Conservation (phyloP, 2,329 filamentous ascomycete genomes). For the Talaromyces sp. region DNA sequence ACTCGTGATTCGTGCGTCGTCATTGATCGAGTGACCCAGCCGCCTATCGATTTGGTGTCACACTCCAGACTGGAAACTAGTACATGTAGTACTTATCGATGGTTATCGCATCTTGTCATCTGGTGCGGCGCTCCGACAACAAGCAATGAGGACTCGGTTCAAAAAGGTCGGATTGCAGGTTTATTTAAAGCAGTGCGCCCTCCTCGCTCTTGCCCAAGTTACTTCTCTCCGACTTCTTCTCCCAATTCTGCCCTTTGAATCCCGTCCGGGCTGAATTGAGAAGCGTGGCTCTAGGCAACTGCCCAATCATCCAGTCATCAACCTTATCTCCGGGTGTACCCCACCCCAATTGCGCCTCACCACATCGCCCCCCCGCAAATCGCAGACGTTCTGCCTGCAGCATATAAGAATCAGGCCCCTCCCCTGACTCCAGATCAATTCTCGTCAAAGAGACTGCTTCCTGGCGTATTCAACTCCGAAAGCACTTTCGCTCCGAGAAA, state of each 20-base stretch:
- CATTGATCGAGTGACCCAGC: slow-evolving; percentile 12
- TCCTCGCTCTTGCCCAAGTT: not conserved
- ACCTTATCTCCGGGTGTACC: slow-evolving; percentile 14
- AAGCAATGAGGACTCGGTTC: not conserved
- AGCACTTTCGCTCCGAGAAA: not conserved
- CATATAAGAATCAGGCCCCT: slow-evolving; percentile 6
- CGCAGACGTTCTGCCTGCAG: not conserved
- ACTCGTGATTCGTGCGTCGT: slow-evolving; percentile 3
- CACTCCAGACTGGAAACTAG: slow-evolving; percentile 3
- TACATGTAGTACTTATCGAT: not conserved
- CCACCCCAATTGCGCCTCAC: slow-evolving; percentile 14
- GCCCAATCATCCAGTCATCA: not conserved
- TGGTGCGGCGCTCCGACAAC: not conserved
- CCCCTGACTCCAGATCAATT: not conserved
- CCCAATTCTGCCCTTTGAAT: not conserved
- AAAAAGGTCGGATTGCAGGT: not conserved
- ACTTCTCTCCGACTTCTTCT: not conserved
- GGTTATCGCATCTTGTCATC: not conserved
- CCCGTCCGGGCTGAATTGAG: slow-evolving; percentile 3
- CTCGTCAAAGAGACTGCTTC: not conserved
- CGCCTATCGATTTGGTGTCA: slow-evolving; percentile 8
- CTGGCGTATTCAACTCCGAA: not conserved
- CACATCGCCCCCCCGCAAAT: slow-evolving; percentile 15
- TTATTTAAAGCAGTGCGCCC: slow-evolving; percentile 2
- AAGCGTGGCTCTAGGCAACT: not conserved